A percentile compares a stretch with the other conserved stretches of the same genome.
phyloP scores from a whole-genome alignment of 192 early-diverging fungal species.

The Coemansia javaensis region DNA sequence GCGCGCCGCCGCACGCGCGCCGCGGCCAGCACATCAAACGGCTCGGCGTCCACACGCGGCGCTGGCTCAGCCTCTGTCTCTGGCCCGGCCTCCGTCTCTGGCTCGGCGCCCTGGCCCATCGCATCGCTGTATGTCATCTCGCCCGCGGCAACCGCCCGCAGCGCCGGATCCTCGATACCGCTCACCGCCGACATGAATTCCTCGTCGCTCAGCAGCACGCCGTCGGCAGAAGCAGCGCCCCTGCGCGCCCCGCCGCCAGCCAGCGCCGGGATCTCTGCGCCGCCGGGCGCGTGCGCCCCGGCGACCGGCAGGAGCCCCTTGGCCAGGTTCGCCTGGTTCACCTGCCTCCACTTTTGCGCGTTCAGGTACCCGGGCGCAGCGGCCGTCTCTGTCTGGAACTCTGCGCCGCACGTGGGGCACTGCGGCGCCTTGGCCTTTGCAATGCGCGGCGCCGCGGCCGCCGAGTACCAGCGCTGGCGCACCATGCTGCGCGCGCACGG shows the following conservation, averaged over 20 bases:
- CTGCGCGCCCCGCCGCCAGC: not conserved
- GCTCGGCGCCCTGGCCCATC: slow-evolving; percentile 3
- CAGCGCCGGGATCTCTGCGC: slow-evolving; percentile 6
- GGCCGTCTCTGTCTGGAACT: slow-evolving; percentile 52
- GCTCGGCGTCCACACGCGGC: not conserved
- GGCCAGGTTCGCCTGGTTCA: slow-evolving; percentile 47
- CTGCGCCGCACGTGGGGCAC: slow-evolving; percentile 67
- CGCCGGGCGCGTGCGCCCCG: not conserved
- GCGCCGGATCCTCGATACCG: slow-evolving; percentile 40
- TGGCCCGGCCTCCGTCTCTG: not conserved
- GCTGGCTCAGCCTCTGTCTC: not conserved
- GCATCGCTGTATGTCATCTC: slow-evolving; percentile 18
- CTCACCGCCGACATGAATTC: slow-evolving; percentile 33
- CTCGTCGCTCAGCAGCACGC: slow-evolving; percentile 37
- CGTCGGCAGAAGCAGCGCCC: not conserved
- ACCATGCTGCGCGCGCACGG: not conserved
- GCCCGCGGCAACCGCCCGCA: slow-evolving; percentile 29
- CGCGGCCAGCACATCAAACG: slow-evolving; percentile 13
- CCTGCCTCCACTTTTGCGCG: slow-evolving; percentile 27
- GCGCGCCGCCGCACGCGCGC: slow-evolving; percentile 27
- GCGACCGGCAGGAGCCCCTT: slow-evolving; percentile 9
- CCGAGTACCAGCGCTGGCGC: not conserved
- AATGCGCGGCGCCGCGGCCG: slow-evolving; percentile 12
- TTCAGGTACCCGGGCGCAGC: slow-evolving; percentile 54
- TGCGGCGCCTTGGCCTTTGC: slow-evolving; percentile 34